Evolutionary conservation across 352 stramenopile species (phyloP).

Genomic region (Phytophthora brassicae): DNA sequence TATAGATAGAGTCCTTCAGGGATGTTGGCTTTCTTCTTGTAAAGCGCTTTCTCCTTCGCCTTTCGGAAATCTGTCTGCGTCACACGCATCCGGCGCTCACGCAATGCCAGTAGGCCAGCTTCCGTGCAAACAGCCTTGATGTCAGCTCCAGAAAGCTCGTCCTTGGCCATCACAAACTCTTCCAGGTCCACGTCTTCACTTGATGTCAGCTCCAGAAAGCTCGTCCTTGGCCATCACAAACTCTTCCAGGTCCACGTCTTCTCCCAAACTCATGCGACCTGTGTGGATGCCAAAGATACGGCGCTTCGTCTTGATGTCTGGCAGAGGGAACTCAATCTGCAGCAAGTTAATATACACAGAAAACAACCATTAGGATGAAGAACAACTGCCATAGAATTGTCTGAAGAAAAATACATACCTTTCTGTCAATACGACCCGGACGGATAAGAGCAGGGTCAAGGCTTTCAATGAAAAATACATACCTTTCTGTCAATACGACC

Average conservation of each 20-base stretch:
- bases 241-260: conserved; percentile 99
- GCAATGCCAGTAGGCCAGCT: conserved; percentile 97
- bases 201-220: conserved; percentile 98
- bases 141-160: conserved; percentile 99
- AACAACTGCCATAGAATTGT: neutral
- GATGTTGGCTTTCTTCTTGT: conserved; percentile 99
- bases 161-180: conserved; percentile 99
- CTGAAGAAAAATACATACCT: conserved; percentile 57
- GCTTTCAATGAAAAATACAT: conserved; percentile 90
- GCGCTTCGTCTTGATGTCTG: conserved; percentile 99
- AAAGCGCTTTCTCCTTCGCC: conserved; percentile 99
- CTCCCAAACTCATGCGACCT: conserved; percentile 95
- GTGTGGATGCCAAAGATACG: conserved; percentile 99
- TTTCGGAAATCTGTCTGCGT: conserved; percentile 99
- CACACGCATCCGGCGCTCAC: conserved; percentile 99
- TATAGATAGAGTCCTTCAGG: conserved; percentile 99
- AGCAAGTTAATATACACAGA: conserved; percentile 3
- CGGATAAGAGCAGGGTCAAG: conserved; percentile 99
- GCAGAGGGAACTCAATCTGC: conserved; percentile 99
- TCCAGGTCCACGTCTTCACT: conserved; percentile 99
- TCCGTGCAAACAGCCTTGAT: conserved; percentile 99
- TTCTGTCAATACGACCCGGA: conserved; percentile 99
- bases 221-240: conserved; percentile 99
- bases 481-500: conserved; percentile 99
- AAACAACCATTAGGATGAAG: conserved; percentile 8